Percentiles rank a stretch among this genome's conserved stretches.
These are phyloP conservation scores for Cercospora sp. DNA, from an alignment of 2,329 filamentous ascomycete species.

Conservation along the genomic window DNA sequence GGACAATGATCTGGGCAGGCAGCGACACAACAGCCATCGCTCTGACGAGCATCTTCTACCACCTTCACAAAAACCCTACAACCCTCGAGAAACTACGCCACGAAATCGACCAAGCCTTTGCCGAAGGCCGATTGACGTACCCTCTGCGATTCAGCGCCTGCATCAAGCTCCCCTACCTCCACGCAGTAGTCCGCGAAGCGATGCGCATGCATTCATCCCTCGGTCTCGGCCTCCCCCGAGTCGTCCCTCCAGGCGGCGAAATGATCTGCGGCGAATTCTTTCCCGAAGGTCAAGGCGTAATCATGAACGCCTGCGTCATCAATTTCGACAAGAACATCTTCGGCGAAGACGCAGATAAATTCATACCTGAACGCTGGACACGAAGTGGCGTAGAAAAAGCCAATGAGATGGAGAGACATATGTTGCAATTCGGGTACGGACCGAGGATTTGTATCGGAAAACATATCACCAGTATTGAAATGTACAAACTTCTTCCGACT, in stretches of 20 bases:
- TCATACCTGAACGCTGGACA: slow-evolving; percentile 16
- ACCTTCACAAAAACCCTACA: slow-evolving; percentile 40
- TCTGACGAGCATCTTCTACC: slow-evolving; percentile 41
- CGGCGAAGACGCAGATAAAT: slow-evolving; percentile 14
- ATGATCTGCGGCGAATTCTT: not conserved
- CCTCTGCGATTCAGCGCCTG: slow-evolving; percentile 38
- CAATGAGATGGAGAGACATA: slow-evolving; percentile 11
- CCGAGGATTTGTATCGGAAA: slow-evolving; percentile 17
- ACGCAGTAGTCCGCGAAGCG: slow-evolving; percentile 50
- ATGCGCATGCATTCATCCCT: slow-evolving; percentile 43
- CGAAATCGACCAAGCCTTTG: slow-evolving; percentile 39
- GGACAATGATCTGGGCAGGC: slow-evolving; percentile 49
- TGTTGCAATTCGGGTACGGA: slow-evolving; percentile 15
- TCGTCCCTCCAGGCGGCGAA: slow-evolving; percentile 6
- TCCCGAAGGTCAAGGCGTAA: slow-evolving; percentile 2
- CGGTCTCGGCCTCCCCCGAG: slow-evolving; percentile 7
- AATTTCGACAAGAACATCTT: slow-evolving; percentile 13
- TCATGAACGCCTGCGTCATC: slow-evolving; percentile 8
- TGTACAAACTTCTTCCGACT: slow-evolving; percentile 16
- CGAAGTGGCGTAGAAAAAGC: not conserved
- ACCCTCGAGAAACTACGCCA: slow-evolving; percentile 38
- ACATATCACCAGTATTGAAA: slow-evolving; percentile 15
- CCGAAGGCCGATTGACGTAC: slow-evolving; percentile 34
- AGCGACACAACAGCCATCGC: slow-evolving; percentile 39
- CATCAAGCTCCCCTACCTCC: slow-evolving; percentile 44